These are phyloP conservation scores for Sarcodon aspratus DNA, from an alignment of 768 basidiomycete genomes.

Conservation along the genomic window DNA sequence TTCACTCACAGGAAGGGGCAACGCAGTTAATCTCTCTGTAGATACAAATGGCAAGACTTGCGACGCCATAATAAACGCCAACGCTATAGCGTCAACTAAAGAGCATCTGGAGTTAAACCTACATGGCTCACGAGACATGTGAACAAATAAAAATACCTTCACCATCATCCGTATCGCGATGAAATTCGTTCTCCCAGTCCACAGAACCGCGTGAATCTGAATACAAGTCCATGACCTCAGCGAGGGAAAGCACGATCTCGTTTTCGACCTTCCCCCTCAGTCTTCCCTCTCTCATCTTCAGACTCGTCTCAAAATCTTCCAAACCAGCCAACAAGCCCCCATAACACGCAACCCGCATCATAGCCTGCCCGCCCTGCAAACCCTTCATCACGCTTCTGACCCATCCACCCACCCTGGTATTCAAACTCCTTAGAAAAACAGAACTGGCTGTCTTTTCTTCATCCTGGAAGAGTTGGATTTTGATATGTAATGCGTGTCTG, in stretches of 20 bases:
- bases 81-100: slow-evolving; percentile 5
- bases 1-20: slow-evolving; percentile 39
- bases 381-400: slow-evolving; percentile 10
- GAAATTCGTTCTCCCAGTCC: slow-evolving; percentile 63
- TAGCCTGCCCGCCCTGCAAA: slow-evolving; percentile 45
- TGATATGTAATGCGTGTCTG: slow-evolving; percentile 48
- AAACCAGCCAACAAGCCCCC: slow-evolving; percentile 57
- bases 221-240: slow-evolving; percentile 63
- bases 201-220: slow-evolving; percentile 14
- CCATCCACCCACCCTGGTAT: slow-evolving; percentile 23
- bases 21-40: slow-evolving; percentile 40
- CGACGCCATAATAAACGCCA: slow-evolving; percentile 36
- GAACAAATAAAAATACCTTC: slow-evolving; percentile 14
- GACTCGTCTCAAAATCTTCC: slow-evolving; percentile 34
- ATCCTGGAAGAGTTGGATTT: slow-evolving; percentile 29
- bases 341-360: slow-evolving; percentile 49
- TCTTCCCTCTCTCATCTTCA: slow-evolving; percentile 15
- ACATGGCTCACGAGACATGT: background rate
- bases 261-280: slow-evolving; percentile 40
- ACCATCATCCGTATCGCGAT: slow-evolving; percentile 33
- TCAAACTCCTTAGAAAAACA: slow-evolving; percentile 20
- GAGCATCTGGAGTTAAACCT: slow-evolving; percentile 1
- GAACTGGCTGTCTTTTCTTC: slow-evolving; percentile 11
- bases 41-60: slow-evolving; percentile 49
- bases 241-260: slow-evolving; percentile 56